Evolutionary conservation across 1,284 basidiomycete genomes (phyloP), one percentile per base, ranked within the genome.

Genomic region (Puccinia novopanici): DNA sequence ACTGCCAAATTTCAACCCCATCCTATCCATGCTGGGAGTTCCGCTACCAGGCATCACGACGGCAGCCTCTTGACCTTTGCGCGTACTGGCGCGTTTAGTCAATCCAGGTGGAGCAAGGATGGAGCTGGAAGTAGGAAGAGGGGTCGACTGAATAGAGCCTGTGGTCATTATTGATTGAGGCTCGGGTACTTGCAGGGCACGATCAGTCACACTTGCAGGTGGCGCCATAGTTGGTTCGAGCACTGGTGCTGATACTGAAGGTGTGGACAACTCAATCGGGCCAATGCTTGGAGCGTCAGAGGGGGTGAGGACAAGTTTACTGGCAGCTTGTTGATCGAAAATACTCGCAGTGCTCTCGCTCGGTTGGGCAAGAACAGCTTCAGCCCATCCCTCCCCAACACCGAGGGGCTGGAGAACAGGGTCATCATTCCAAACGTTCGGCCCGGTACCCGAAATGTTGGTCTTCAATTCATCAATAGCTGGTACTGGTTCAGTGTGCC

Each of bases 11-110:
- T 80, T 72, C 24, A 80, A 54, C 3, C 78, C 78, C 42, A 80
- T 80, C 30, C 78, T 61, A 45, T 80, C 78, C 27, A 80, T 61
- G 48, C 24, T 80, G 8, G 78, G 78, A 72, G 78, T 80, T 24
- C 78, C 78, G 67, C 70, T 73, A 17, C 78, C 78, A 24, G 78
- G 78, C 78, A 80, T 80, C n/a, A 80, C 78, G 65, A 80, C 78
- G 12, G 78, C 78, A 40, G 78, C 78, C 52, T 80, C 78, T 52
- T 80, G 78, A 22, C 78, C 78, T 55, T 80, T 80, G 22, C 78
- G 48, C 13, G 78, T 54, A 61, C 68, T 80, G 4, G 70, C 42
- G 17, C 78, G 78, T 65, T 80, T 80, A 8, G 70, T 63, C 27
- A 80, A 70, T 37, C 78, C 78, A 34, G 78, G 78, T 12, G 78